Evolutionary conservation across 228 moss, liverwort and hornwort species (phyloP), one percentile per base, ranked within the genome.

Genomic region (Sphagnum fallax): DNA sequence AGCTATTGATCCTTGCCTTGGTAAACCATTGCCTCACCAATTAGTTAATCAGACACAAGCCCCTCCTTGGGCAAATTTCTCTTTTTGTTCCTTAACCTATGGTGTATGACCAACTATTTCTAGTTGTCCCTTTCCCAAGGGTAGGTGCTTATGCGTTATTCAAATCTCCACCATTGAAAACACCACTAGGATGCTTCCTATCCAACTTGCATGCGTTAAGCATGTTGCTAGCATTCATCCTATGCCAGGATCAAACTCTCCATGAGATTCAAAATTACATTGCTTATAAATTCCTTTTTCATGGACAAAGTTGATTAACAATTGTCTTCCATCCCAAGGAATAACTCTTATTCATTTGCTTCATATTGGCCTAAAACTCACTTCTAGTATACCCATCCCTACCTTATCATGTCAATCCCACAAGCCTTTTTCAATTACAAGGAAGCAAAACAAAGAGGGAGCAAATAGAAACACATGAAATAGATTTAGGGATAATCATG

Each of bases 251-350:
- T 69, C 60, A 69, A 60, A 60, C 59, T 69, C 69, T 69, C 69
- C 70, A 70, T 70, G 62, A 62, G 52, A 62, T 70, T 70, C 51
- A 70, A 50, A 51, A 52, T 70, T 62, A 70, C 49, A 51, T 70
- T 62, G 50, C 70, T 70, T 62, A 70, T 70, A 63, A 61, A 32
- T 70, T 62, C 70, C 62, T 62, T 52, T 12, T 51, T 70, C 50
- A 10, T 70, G 61, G 61, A 70, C 70, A 61, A 70, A 70, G 70
- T 60, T 61, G 7, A 70, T 70, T 70, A 0, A 67, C 4, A 49
- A 61, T 62, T 6, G 0, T 5, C n/a, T 70, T 61, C 47, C 62
- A 51, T 70, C 48, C 14, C 8, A 18, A 18, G 18, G 18, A 0
- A 18, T 0, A 18, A 18, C 18, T 18, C 0, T 0, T 18, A 0